Conservation (phyloP, 306 rosid species). For the Urtica urens region DNA sequence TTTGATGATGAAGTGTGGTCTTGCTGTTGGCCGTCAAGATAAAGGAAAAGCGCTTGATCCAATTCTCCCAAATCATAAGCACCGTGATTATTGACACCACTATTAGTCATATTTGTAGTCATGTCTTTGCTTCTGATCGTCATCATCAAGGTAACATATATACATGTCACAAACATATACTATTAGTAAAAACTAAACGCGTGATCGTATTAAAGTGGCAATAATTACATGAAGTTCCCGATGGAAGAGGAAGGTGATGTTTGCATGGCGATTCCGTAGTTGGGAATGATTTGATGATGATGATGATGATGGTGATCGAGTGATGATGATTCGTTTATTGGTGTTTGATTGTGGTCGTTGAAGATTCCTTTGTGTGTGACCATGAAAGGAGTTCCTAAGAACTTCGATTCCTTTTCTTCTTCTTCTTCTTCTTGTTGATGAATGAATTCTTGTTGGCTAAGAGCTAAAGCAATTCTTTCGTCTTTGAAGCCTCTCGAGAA, state of each 20-base stretch:
- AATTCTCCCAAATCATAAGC: conserved; percentile 86
- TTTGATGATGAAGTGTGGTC: neutral
- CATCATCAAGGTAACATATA: neutral
- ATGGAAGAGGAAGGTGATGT: conserved; percentile 49
- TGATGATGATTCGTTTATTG: conserved; percentile 36
- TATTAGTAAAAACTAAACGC: neutral
- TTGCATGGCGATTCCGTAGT: conserved; percentile 63
- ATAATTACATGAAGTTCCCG: conserved; percentile 54
- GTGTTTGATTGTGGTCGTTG: conserved; percentile 6
- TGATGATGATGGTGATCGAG: conserved; percentile 37
- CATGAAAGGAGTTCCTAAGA: conserved; percentile 29
- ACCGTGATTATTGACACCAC: neutral
- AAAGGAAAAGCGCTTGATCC: conserved; percentile 88
- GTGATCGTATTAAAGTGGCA: neutral
- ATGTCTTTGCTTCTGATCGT: conserved; percentile 51
- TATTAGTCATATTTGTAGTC: too few relatives aligned
- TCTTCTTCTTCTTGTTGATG: neutral
- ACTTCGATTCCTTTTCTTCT: conserved; percentile 11
- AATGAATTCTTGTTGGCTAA: conserved; percentile 2
- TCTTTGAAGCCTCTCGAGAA: conserved; percentile 12
- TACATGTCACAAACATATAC: neutral
- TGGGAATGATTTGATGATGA: conserved; percentile 26
- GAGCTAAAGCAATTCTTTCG: conserved; percentile 5
- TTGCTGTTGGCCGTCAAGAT: conserved; percentile 63
- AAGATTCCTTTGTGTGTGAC: conserved; percentile 27